Evolutionary conservation across 352 stramenopile species (phyloP), one percentile per base, ranked within the genome.

Genomic region (Globisporangium sylvaticum): DNA sequence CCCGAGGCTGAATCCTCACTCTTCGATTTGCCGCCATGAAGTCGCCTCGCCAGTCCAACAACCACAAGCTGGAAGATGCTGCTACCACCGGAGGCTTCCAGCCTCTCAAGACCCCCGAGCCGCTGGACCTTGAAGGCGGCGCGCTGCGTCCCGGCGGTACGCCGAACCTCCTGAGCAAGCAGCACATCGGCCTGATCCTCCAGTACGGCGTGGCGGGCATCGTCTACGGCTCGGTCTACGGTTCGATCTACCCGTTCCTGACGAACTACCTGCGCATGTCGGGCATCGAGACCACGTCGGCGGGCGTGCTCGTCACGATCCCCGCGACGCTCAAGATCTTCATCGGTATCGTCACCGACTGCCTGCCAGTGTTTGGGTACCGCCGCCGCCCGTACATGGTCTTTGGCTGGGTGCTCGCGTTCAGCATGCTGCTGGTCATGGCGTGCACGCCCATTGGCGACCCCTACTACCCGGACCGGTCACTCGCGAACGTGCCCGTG

Each of bases 341-440:
- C 46, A 74, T 77, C 60, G 72, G 69, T 14, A 60, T 75, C 29
- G n/a, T 78, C 15, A 75, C 70, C 14, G 72, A 78, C 34, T 72
- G 64, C 55, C 20, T 78, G 9, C 72, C 72, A 0, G 77, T 78
- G 61, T 68, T 68, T 31, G 70, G 72, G 12, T 72, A 70, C 20
- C 69, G 72, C 9, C 63, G 72, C 14, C 70, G 70, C 1, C 72
- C 72, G 7, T 78, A 78, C 60, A 84, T 90, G 67, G 69, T 77
- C 4, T 64, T 85, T 42, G 83, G 81, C 29, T 79, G 72, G 70
- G 9, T 58, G 18, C 24, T 78, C 10, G 73, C 48, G 48, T 63
- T 69, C 22, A 18, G 37, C 10, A 69, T 46, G 44, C 62, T 72
- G 5, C 10, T 76, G 20, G n/a, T 65, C 22, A 52, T 78, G 31